Percentiles rank a stretch among this genome's conserved stretches.
Evolutionary conservation across 176 grass and related monocot genomes (phyloP).

Genomic region (Zoysia pacifica): DNA sequence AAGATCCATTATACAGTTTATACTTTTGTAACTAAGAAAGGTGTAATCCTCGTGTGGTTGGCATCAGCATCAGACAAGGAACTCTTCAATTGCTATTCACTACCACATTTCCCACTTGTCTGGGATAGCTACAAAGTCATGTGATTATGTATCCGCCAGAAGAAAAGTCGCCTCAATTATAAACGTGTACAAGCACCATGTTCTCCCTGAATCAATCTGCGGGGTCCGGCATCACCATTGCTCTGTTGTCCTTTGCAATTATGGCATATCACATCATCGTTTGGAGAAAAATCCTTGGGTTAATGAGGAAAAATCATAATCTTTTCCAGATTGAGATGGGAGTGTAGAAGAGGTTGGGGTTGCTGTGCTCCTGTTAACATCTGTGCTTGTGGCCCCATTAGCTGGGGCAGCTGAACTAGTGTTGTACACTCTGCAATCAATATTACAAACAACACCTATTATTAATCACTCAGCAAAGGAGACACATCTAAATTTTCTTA

Average conservation of each 20-base stretch:
- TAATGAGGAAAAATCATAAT: constrained; percentile 92
- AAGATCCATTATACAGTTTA: constrained; percentile 20
- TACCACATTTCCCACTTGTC: constrained; percentile 30
- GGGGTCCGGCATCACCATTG: constrained; percentile 4
- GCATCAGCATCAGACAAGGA: constrained; percentile 28
- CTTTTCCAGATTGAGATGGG: constrained; percentile 63
- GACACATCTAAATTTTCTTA: constrained; percentile 8
- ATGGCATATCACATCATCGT: constrained; percentile 45
- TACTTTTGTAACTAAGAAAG: constrained; percentile 29
- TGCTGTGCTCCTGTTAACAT: constrained; percentile 49
- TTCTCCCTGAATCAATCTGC: constrained; percentile 22
- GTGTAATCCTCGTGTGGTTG: background rate
- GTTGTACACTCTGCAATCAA: constrained; percentile 55
- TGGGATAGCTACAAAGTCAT: constrained; percentile 34
- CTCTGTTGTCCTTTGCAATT: constrained; percentile 1
- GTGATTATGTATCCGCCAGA: constrained; percentile 46
- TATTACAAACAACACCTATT: constrained; percentile 1
- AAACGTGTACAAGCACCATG: constrained; percentile 22
- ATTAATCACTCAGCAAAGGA: background rate
- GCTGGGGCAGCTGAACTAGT: constrained; percentile 34
- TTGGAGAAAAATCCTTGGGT: constrained; percentile 88
- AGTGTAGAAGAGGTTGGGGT: constrained; percentile 47
- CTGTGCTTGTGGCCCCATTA: constrained; percentile 46
- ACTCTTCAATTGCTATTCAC: constrained; percentile 40
- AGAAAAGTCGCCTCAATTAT: constrained; percentile 35